Evolutionary conservation across 768 basidiomycete species (phyloP).

Genomic region (Psilocybe tampanensis): DNA sequence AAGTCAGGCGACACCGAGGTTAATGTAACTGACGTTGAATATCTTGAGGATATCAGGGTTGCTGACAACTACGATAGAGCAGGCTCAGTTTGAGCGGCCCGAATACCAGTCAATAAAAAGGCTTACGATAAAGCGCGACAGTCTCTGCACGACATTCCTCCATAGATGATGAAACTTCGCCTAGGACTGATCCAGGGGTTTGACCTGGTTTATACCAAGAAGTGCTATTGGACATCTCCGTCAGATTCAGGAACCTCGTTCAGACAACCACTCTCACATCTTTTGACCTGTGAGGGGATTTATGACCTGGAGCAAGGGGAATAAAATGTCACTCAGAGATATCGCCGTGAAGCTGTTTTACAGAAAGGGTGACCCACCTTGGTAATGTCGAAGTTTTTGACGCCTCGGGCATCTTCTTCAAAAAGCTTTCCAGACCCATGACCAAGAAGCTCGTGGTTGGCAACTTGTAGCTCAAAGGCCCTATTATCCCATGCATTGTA

Average conservation of each 20-base stretch:
- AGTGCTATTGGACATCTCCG: slow-evolving; percentile 40
- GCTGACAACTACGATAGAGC: slow-evolving; percentile 56
- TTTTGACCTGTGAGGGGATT: slow-evolving; percentile 81
- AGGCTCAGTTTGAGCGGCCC: slow-evolving; percentile 9
- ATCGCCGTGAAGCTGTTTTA: background rate
- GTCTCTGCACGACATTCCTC: slow-evolving; percentile 94
- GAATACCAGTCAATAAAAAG: background rate
- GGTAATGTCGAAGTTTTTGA: slow-evolving; percentile 79
- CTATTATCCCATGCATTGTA: slow-evolving; percentile 79
- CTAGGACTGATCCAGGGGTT: slow-evolving; percentile 79
- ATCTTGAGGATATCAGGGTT: slow-evolving; percentile 78
- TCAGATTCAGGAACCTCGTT: background rate
- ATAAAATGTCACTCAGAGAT: background rate
- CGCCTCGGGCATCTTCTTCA: slow-evolving; percentile 74
- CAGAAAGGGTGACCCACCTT: slow-evolving; percentile 40
- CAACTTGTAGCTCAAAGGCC: slow-evolving; percentile 87
- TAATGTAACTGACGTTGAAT: slow-evolving; percentile 60
- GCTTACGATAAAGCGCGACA: slow-evolving; percentile 78
- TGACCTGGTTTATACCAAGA: slow-evolving; percentile 92
- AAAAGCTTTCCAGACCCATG: slow-evolving; percentile 87
- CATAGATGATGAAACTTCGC: slow-evolving; percentile 88
- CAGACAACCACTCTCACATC: slow-evolving; percentile 47
- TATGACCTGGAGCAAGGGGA: slow-evolving; percentile 52
- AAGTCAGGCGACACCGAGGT: background rate
- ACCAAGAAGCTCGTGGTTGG: slow-evolving; percentile 87